phyloP scores from a whole-genome alignment of 371 early-diverging fungal species.

The Mortierella sp. region DNA sequence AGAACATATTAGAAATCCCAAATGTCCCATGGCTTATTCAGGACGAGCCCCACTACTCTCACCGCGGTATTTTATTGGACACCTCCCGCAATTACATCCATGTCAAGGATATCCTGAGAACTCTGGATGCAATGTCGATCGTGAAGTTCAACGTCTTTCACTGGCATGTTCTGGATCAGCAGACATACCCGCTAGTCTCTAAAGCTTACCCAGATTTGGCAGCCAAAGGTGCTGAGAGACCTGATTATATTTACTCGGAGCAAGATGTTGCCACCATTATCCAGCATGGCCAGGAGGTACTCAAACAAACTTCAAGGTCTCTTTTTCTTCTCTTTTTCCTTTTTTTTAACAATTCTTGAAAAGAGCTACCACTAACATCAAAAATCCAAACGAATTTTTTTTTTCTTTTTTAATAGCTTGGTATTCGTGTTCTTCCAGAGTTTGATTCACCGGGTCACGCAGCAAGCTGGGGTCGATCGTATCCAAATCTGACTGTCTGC shows the following conservation, averaged over 20 bases:
- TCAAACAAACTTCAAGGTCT: too few relatives aligned
- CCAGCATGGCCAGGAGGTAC: slow-evolving; percentile 63
- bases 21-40: slow-evolving; percentile 69
- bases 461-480: slow-evolving; percentile 56
- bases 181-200: slow-evolving; percentile 78
- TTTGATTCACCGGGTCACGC: slow-evolving; percentile 79
- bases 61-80: slow-evolving; percentile 86
- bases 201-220: slow-evolving; percentile 69
- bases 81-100: slow-evolving; percentile 83
- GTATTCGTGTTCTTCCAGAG: slow-evolving; percentile 84
- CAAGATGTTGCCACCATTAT: slow-evolving; percentile 72
- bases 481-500: slow-evolving; percentile 47
- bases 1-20: slow-evolving; percentile 38
- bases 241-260: slow-evolving; percentile 66
- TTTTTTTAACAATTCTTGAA: too few relatives aligned
- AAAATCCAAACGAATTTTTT: background rate
- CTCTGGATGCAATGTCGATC: slow-evolving; percentile 80
- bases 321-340: too few relatives aligned
- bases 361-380: background rate
- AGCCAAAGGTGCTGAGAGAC: slow-evolving; percentile 74
- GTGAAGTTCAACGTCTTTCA: slow-evolving; percentile 89
- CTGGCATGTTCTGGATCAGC: slow-evolving; percentile 87
- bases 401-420: slow-evolving; percentile 59
- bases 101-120: slow-evolving; percentile 71
- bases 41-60: slow-evolving; percentile 76